phyloP scores from a whole-genome alignment of 2,329 filamentous ascomycete species.

The Fusarium fracticaudum region DNA sequence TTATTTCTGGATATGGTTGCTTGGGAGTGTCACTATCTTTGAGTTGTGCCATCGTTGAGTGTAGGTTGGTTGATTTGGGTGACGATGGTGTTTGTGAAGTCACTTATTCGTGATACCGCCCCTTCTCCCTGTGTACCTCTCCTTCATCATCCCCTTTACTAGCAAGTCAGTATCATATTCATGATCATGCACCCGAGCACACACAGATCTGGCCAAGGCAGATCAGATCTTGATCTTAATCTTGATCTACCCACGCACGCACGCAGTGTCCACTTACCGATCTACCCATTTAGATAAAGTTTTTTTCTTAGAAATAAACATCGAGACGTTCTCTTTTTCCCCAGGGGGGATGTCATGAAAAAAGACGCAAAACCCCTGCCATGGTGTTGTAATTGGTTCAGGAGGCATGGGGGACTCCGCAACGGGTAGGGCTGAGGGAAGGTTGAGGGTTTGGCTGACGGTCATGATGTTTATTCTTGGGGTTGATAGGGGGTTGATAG shows the following conservation, averaged over 20 bases:
- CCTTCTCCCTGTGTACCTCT: neutral
- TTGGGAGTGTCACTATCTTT: neutral
- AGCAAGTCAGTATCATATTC: slow-evolving; percentile 3
- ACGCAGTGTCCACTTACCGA: slow-evolving; percentile 36
- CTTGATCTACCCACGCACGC: slow-evolving; percentile 31
- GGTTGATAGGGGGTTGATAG: slow-evolving; percentile 22
- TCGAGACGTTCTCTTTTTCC: slow-evolving; percentile 1
- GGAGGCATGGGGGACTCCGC: slow-evolving; percentile 25
- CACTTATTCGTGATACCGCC: neutral
- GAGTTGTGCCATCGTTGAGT: neutral
- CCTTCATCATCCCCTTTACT: neutral
- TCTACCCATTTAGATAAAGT: slow-evolving; percentile 10
- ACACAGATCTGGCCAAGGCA: slow-evolving; percentile 29
- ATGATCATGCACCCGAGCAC: slow-evolving; percentile 23
- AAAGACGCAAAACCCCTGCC: slow-evolving; percentile 31
- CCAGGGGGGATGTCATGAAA: slow-evolving; percentile 18
- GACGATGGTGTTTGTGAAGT: neutral
- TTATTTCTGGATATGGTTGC: neutral
- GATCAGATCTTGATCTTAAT: slow-evolving; percentile 20
- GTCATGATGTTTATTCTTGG: slow-evolving; percentile 36
- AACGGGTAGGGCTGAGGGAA: slow-evolving; percentile 37
- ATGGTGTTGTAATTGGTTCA: slow-evolving; percentile 32
- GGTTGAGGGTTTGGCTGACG: slow-evolving; percentile 26
- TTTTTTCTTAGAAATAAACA: slow-evolving; percentile 1
- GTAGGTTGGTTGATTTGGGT: neutral